These are phyloP conservation scores for Mortierella sp. DNA, from an alignment of 371 early-diverging fungal genomes.

Conservation along the genomic window DNA sequence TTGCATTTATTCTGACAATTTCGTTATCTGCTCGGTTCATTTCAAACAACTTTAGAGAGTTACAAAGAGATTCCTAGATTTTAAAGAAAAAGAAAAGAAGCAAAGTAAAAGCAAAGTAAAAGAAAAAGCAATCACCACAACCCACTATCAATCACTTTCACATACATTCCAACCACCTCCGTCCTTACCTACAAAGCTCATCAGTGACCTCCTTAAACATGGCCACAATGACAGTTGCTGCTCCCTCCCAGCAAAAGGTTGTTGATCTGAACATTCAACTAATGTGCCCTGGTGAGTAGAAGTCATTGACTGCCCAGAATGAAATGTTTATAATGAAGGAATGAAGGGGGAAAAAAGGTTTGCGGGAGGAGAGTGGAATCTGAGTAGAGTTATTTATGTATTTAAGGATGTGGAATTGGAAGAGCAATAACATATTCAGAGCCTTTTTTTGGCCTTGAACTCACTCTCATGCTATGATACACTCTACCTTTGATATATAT, in stretches of 20 bases:
- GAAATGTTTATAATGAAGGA: background rate
- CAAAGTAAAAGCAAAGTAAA: background rate
- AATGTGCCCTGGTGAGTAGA: conserved; percentile 55
- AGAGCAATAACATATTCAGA: background rate
- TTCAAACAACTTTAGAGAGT: background rate
- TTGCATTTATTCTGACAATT: conserved; percentile 1
- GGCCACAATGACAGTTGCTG: conserved; percentile 38
- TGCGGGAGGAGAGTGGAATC: background rate
- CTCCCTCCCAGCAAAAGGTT: conserved; percentile 27
- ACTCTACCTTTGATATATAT: conserved; percentile 9
- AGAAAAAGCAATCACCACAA: conserved; percentile 15
- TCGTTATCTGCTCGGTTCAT: conserved; percentile 7
- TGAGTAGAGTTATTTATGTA: background rate
- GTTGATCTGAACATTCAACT: conserved; percentile 54
- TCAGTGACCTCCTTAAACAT: conserved; percentile 7
- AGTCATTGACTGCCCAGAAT: background rate
- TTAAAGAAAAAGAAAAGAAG: background rate
- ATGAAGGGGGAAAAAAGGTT: background rate
- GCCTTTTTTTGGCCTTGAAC: background rate
- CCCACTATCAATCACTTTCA: too few relatives aligned
- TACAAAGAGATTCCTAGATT: background rate
- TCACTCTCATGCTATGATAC: conserved; percentile 1
- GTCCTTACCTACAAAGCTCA: background rate
- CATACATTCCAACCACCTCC: background rate
- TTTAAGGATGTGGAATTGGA: background rate